These are phyloP conservation scores for Daldinia caldariorum DNA, from an alignment of 495 filamentous ascomycete genomes.

Conservation along the genomic window DNA sequence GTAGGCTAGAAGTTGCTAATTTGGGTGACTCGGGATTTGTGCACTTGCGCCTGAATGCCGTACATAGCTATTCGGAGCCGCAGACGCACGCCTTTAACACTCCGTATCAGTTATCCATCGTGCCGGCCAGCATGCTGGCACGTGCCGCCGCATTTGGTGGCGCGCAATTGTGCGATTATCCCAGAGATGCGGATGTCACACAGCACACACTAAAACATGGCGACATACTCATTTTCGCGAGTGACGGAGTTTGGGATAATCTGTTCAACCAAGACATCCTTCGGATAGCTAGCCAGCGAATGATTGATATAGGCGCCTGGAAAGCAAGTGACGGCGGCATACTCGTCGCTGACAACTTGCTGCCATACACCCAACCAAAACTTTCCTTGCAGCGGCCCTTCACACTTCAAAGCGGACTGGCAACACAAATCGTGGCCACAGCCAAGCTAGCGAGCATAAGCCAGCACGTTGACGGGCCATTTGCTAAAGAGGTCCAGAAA, in stretches of 20 bases:
- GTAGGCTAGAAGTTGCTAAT: slow-evolving; percentile 86
- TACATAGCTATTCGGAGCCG: slow-evolving; percentile 81
- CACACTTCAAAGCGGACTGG: slow-evolving; percentile 79
- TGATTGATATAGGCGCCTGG: slow-evolving; percentile 81
- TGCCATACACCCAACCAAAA: slow-evolving; percentile 60
- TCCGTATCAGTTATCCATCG: slow-evolving; percentile 90
- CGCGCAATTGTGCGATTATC: slow-evolving; percentile 79
- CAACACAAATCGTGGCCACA: slow-evolving; percentile 76
- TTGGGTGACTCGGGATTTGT: slow-evolving; percentile 98
- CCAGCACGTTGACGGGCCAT: slow-evolving; percentile 83
- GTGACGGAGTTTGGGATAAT: slow-evolving; percentile 97
- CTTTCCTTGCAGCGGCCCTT: slow-evolving; percentile 37
- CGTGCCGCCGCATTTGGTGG: slow-evolving; percentile 85
- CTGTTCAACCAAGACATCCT: slow-evolving; percentile 89
- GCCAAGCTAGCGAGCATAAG: slow-evolving; percentile 87
- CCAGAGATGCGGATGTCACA: slow-evolving; percentile 82
- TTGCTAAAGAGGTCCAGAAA: slow-evolving; percentile 91
- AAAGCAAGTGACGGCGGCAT: slow-evolving; percentile 66
- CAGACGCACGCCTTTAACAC: slow-evolving; percentile 99
- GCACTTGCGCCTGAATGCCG: slow-evolving; percentile 80
- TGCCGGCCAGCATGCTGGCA: slow-evolving; percentile 78
- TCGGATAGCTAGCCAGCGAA: slow-evolving; percentile 76
- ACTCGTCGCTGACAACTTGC: slow-evolving; percentile 64
- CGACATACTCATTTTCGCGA: slow-evolving; percentile 90
- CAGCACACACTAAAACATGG: slow-evolving; percentile 82